phyloP scores from a whole-genome alignment of 1,284 basidiomycete genomes.

The Marasmius sp. region DNA sequence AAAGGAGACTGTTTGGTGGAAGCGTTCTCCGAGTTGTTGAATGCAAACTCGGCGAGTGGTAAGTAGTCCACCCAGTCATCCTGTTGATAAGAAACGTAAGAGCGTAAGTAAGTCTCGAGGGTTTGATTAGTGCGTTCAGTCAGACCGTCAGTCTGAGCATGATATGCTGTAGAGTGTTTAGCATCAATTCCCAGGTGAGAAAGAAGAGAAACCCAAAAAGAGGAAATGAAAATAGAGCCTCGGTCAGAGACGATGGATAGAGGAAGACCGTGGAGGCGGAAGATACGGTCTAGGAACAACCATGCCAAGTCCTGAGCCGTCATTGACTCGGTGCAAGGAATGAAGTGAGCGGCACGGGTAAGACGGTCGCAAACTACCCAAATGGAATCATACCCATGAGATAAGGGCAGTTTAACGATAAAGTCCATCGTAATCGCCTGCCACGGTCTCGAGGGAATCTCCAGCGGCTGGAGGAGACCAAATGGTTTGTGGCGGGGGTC shows the following conservation, averaged over 20 bases:
- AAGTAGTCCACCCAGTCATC: constrained; percentile 11
- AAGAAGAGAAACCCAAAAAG: constrained; percentile 28
- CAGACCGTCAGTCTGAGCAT: constrained; percentile 34
- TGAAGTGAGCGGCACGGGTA: constrained; percentile 36
- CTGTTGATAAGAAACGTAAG: constrained; percentile 11
- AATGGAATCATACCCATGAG: constrained; percentile 29
- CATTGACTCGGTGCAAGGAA: constrained; percentile 4
- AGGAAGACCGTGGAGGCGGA: constrained; percentile 32
- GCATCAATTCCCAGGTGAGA: constrained; percentile 20
- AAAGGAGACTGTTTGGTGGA: constrained; percentile 28
- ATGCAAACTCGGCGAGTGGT: constrained; percentile 39
- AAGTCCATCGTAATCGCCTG: constrained; percentile 36
- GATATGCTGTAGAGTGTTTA: constrained; percentile 28
- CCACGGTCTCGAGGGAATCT: constrained; percentile 36
- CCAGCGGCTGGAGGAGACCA: constrained; percentile 32
- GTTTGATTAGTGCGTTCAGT: constrained; percentile 30
- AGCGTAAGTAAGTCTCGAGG: constrained; percentile 5
- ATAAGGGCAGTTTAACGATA: constrained; percentile 35
- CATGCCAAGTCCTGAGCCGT: constrained; percentile 21
- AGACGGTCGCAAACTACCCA: constrained; percentile 37
- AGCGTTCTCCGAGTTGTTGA: constrained; percentile 39
- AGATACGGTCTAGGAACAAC: constrained; percentile 31
- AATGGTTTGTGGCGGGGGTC: constrained; percentile 28
- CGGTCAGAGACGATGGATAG: constrained; percentile 27
- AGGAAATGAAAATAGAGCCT: constrained; percentile 31